Evolutionary conservation across 2,329 filamentous ascomycete genomes (phyloP).

Genomic region (Coleophoma cylindrospora): DNA sequence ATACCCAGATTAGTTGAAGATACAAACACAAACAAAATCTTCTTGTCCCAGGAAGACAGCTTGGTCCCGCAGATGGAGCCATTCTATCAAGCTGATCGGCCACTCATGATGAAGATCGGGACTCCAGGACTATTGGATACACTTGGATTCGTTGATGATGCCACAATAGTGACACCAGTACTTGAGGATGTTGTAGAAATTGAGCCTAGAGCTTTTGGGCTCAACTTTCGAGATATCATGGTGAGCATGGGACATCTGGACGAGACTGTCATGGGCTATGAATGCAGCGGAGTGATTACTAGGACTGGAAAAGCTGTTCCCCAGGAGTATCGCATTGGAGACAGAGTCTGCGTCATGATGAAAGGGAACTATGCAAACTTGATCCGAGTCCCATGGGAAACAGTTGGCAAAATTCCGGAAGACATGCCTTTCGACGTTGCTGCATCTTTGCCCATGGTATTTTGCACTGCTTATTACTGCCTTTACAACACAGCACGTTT

Average conservation of each 20-base stretch:
- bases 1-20: not conserved
- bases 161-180: slow-evolving; percentile 3
- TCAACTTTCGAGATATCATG: slow-evolving; percentile 29
- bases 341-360: slow-evolving; percentile 17
- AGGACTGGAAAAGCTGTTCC: slow-evolving; percentile 17
- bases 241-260: slow-evolving; percentile 24
- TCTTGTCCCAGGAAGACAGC: not conserved
- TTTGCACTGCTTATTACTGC: slow-evolving; percentile 10
- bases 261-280: slow-evolving; percentile 19
- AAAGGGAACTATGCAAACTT: not conserved
- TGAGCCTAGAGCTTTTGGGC: slow-evolving; percentile 16
- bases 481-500: slow-evolving; percentile 10
- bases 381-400: not conserved
- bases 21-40: not conserved
- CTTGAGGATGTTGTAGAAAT: slow-evolving; percentile 15
- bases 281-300: slow-evolving; percentile 22
- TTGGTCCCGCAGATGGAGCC: not conserved
- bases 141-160: slow-evolving; percentile 17
- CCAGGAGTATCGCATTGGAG: slow-evolving; percentile 16
- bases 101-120: slow-evolving; percentile 4
- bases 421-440: slow-evolving; percentile 9
- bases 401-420: slow-evolving; percentile 3
- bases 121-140: slow-evolving; percentile 16
- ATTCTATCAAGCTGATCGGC: slow-evolving; percentile 1
- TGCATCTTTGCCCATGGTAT: slow-evolving; percentile 10